Evolutionary conservation across 768 basidiomycete genomes (phyloP).

Genomic region (Russula abietina): DNA sequence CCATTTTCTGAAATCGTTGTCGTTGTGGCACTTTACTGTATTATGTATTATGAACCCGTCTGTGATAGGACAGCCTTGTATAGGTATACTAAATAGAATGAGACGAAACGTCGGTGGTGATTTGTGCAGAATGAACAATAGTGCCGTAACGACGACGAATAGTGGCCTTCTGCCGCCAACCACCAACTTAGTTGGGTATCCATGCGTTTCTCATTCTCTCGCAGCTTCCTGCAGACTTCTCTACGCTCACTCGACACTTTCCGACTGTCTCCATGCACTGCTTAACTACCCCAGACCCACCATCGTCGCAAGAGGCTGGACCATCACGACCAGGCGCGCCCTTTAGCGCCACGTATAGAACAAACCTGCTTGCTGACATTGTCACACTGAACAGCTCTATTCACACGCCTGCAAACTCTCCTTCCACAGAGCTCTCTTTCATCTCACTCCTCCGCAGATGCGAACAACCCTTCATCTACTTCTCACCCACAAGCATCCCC

Average conservation of each 20-base stretch:
- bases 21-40: neutral
- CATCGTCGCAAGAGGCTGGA: constrained; percentile 7
- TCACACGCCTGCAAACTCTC: constrained; percentile 48
- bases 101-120: neutral
- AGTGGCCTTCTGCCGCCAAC: neutral
- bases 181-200: neutral
- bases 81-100: neutral
- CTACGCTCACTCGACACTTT: neutral
- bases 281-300: neutral
- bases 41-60: neutral
- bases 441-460: constrained; percentile 27
- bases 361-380: neutral
- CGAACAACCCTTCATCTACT: constrained; percentile 27
- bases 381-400: constrained; percentile 27
- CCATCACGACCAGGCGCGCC: constrained; percentile 21
- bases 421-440: constrained; percentile 35
- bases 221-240: neutral
- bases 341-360: constrained; percentile 1
- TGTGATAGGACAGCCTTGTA: neutral
- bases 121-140: neutral
- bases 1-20: constrained; percentile 38
- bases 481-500: constrained; percentile 25
- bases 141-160: constrained; percentile 11
- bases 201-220: constrained; percentile 10
- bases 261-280: neutral